phyloP scores from a whole-genome alignment of 176 grass and related monocot genomes.

The Phyllostachys edulis region DNA sequence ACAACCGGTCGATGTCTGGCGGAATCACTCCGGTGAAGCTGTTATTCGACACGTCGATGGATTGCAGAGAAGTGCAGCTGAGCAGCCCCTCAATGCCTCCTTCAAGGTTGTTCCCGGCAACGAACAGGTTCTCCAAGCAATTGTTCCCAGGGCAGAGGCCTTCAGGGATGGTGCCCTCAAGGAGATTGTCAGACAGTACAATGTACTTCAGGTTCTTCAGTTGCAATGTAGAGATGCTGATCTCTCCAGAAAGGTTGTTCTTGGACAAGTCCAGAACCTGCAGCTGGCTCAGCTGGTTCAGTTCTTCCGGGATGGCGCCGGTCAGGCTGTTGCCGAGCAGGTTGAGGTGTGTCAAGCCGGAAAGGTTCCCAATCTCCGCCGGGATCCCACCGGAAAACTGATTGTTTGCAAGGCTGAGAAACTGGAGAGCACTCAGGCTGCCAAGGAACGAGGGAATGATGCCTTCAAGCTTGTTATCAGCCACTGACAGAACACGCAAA shows the following conservation, averaged over 20 bases:
- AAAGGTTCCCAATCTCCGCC: conserved; percentile 45
- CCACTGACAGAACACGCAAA: conserved; percentile 49
- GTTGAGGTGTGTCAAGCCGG: conserved; percentile 66
- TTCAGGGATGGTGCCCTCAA: conserved; percentile 56
- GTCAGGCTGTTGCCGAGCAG: conserved; percentile 76
- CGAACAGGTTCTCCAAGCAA: conserved; percentile 61
- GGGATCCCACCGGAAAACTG: conserved; percentile 54
- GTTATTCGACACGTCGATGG: conserved; percentile 75
- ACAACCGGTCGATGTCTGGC: conserved; percentile 47
- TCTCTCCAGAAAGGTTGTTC: conserved; percentile 66
- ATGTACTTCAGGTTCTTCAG: conserved; percentile 67
- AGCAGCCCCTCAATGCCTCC: conserved; percentile 56
- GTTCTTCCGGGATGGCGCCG: conserved; percentile 51
- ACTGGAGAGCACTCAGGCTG: conserved; percentile 49
- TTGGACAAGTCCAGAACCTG: conserved; percentile 68
- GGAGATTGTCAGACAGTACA: conserved; percentile 67
- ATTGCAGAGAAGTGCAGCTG: conserved; percentile 46
- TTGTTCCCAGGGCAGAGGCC: conserved; percentile 49
- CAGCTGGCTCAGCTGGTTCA: conserved; percentile 68
- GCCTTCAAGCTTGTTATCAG: conserved; percentile 59
- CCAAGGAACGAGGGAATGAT: conserved; percentile 59
- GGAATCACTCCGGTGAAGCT: conserved; percentile 62
- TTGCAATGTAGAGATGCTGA: conserved; percentile 50
- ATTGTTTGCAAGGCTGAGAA: conserved; percentile 72
- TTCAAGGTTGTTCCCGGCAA: conserved; percentile 56